phyloP scores from a whole-genome alignment of 2,329 filamentous ascomycete genomes.

The Didymella keratinophila region DNA sequence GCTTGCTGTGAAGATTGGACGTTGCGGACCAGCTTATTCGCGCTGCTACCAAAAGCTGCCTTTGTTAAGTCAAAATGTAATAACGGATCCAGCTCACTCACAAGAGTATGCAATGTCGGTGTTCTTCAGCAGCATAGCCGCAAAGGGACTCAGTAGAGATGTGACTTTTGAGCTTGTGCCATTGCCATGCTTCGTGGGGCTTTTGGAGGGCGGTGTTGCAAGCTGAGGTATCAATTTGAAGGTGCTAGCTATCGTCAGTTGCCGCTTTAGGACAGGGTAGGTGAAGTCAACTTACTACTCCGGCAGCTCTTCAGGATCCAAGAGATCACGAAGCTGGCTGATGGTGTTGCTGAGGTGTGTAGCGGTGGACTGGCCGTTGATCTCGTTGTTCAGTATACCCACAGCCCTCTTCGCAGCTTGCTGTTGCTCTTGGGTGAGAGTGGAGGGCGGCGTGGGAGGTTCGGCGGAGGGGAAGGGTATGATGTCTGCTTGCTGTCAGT shows the following conservation, averaged over 20 bases:
- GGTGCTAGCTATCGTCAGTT: slow-evolving; percentile 34
- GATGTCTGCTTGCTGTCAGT: slow-evolving; percentile 50
- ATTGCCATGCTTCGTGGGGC: slow-evolving; percentile 31
- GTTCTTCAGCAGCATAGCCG: slow-evolving; percentile 60
- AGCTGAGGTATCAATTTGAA: slow-evolving; percentile 46
- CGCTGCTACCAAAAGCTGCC: slow-evolving; percentile 26
- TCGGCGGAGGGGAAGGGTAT: slow-evolving; percentile 56
- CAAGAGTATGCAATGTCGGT: slow-evolving; percentile 50
- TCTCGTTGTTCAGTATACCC: slow-evolving; percentile 75
- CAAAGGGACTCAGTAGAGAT: slow-evolving; percentile 59
- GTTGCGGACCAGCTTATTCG: slow-evolving; percentile 23
- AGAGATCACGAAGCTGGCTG: slow-evolving; percentile 75
- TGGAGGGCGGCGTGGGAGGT: slow-evolving; percentile 51
- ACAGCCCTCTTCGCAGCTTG: slow-evolving; percentile 62
- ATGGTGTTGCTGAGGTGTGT: slow-evolving; percentile 74
- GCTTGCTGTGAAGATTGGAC: slow-evolving; percentile 22
- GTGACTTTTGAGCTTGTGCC: slow-evolving; percentile 25
- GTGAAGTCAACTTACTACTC: slow-evolving; percentile 63
- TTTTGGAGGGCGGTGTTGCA: slow-evolving; percentile 43
- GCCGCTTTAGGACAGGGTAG: background rate
- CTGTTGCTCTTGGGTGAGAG: slow-evolving; percentile 55
- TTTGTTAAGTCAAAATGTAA: slow-evolving; percentile 23
- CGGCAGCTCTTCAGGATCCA: slow-evolving; percentile 75
- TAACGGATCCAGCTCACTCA: slow-evolving; percentile 21
- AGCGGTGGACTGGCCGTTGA: slow-evolving; percentile 65